Evolutionary conservation across 1,139 yeast genomes (phyloP), one percentile per base, ranked within the genome.

Genomic region (Protomyces inundatus): DNA sequence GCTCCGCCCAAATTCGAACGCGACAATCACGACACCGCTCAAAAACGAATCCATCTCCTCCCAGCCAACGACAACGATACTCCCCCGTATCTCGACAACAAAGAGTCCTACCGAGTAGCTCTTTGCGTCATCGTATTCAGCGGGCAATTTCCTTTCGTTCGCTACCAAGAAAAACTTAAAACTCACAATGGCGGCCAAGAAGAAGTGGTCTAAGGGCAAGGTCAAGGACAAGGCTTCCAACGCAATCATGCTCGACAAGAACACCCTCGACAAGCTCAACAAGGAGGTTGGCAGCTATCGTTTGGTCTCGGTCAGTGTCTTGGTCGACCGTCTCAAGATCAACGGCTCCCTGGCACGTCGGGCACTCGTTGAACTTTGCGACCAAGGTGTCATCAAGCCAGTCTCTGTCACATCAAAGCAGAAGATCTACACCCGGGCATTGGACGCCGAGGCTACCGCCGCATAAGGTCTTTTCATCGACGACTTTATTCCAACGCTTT

Each of bases 161-260:
- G 23, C 23, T 23, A 23, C 23, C 23, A 23, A 23, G 23, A 23
- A 23, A 23, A 1, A 1, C 23, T 23, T 23, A 23, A 23, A 23
- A 42, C 12, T 16, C 51, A 58, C 16, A 35, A 58, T 58, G 62
- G 66, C 64, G 33, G 63, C 54, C 40, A 61, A 61, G 61, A 93
- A 95, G 90, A 93, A 93, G 97, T 93, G 98, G 98, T 88, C 95
- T 87, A 91, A 93, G 87, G 97, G 97, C 83, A 90, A 95, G 88
- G 97, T 90, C 82, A 95, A 95, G 95, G 99, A 93, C 84, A 93
- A 89, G 96, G 98, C 98, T 76, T 95, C 89, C 58, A 98, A 93
- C 86, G 86, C 90, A 79, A 93, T 93, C 78, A 84, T 89, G 81
- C 85, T 95, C 78, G 98, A 93, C 82, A 97, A 95, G 84, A 96